These are phyloP conservation scores for Penicillium malachiteum DNA, from an alignment of 495 filamentous ascomycete genomes.

Conservation along the genomic window DNA sequence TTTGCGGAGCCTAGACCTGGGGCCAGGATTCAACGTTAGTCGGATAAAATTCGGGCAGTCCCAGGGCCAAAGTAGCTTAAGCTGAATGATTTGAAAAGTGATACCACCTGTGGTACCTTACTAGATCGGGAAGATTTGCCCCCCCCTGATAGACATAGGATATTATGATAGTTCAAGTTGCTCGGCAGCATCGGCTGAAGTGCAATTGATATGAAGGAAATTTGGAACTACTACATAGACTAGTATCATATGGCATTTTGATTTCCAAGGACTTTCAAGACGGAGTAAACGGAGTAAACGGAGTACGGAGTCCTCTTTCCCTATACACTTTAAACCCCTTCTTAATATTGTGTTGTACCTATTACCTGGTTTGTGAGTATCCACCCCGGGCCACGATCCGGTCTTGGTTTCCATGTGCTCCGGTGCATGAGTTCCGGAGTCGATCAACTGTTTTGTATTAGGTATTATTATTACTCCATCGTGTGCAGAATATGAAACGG, in stretches of 20 bases:
- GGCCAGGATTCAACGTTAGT: background rate
- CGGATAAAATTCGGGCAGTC: constrained; percentile 1
- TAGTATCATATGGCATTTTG: too few relatives aligned
- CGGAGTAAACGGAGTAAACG: too few relatives aligned
- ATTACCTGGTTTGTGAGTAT: too few relatives aligned
- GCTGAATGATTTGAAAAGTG: background rate
- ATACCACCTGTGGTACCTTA: background rate
- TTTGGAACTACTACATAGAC: too few relatives aligned
- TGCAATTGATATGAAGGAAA: too few relatives aligned
- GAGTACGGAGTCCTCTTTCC: too few relatives aligned
- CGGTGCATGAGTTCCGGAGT: constrained; percentile 31
- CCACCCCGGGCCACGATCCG: constrained; percentile 23
- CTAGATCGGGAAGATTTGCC: background rate
- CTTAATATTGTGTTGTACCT: too few relatives aligned
- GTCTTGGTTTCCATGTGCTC: constrained; percentile 31
- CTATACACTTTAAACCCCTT: too few relatives aligned
- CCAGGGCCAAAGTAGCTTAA: background rate
- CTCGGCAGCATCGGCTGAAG: background rate
- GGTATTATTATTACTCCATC: too few relatives aligned
- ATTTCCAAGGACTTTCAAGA: too few relatives aligned
- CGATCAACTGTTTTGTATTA: constrained; percentile 23
- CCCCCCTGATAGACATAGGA: background rate
- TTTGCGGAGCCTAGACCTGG: constrained; percentile 4
- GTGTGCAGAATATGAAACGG: constrained; percentile 8
- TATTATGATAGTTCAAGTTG: background rate